Evolutionary conservation across 2,329 filamentous ascomycete genomes (phyloP).

Genomic region (Hymenoscyphus fraxineus): DNA sequence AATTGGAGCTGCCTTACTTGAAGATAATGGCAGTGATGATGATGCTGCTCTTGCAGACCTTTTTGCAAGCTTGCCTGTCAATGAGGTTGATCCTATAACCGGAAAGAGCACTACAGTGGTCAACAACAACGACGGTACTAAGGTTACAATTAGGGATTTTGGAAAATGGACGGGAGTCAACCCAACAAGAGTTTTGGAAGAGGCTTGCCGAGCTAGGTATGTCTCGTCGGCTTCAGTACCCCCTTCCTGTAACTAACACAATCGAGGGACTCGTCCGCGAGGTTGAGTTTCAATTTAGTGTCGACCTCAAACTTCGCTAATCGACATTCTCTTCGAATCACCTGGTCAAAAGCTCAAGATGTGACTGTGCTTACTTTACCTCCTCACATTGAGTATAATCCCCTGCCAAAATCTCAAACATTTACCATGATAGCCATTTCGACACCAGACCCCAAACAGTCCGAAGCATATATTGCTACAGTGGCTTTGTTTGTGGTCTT

Average conservation of each 20-base stretch:
- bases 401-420: slow-evolving; percentile 49
- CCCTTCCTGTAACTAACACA: neutral
- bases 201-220: slow-evolving; percentile 78
- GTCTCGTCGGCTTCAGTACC: slow-evolving; percentile 14
- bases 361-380: slow-evolving; percentile 37
- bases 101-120: slow-evolving; percentile 57
- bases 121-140: slow-evolving; percentile 49
- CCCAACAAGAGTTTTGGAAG: slow-evolving; percentile 74
- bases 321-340: slow-evolving; percentile 69
- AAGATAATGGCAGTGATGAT: slow-evolving; percentile 48
- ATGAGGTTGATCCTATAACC: slow-evolving; percentile 54
- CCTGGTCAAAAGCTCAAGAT: slow-evolving; percentile 74
- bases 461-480: slow-evolving; percentile 82
- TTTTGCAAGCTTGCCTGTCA: slow-evolving; percentile 58
- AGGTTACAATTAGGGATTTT: slow-evolving; percentile 72
- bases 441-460: slow-evolving; percentile 72
- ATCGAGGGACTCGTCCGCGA: slow-evolving; percentile 64
- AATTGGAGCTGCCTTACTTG: slow-evolving; percentile 56
- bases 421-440: slow-evolving; percentile 74
- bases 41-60: slow-evolving; percentile 53
- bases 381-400: slow-evolving; percentile 31
- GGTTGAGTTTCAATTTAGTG: slow-evolving; percentile 63
- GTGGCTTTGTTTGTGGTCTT: slow-evolving; percentile 79
- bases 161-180: slow-evolving; percentile 75
- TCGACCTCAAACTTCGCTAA: slow-evolving; percentile 73